These are phyloP conservation scores for Amaranthus hypochondriacus DNA, from an alignment of 148 eudicot genomes.

Conservation along the genomic window DNA sequence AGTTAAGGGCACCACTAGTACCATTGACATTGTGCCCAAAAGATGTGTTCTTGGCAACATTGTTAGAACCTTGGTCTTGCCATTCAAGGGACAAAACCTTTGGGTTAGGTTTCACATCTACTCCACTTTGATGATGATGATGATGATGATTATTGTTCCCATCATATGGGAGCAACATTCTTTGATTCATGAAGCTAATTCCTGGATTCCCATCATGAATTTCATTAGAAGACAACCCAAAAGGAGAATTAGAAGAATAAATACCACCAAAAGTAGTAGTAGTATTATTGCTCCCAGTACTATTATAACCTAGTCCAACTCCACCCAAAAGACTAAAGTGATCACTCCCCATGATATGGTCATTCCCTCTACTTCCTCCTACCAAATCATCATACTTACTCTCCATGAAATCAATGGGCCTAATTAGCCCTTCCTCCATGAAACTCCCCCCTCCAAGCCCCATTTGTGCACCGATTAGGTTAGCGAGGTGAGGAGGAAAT, in stretches of 20 bases:
- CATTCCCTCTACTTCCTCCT: slow-evolving; percentile 30
- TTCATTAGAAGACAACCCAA: slow-evolving; percentile 19
- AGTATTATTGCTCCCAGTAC: slow-evolving; percentile 17
- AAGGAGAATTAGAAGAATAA: slow-evolving; percentile 20
- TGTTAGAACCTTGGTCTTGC: slow-evolving; percentile 56
- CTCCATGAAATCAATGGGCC: slow-evolving; percentile 64
- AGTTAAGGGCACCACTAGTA: slow-evolving; percentile 23
- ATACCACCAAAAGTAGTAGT: slow-evolving; percentile 18
- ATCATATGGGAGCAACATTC: slow-evolving; percentile 38
- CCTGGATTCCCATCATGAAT: slow-evolving; percentile 23
- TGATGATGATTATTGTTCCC: slow-evolving; percentile 29
- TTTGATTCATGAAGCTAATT: slow-evolving; percentile 35
- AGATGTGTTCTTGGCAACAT: slow-evolving; percentile 30
- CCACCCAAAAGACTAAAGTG: slow-evolving; percentile 33
- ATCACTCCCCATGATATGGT: slow-evolving; percentile 29
- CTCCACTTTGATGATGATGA: slow-evolving; percentile 33
- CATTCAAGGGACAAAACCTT: slow-evolving; percentile 72
- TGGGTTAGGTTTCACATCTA: slow-evolving; percentile 78
- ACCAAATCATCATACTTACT: slow-evolving; percentile 41
- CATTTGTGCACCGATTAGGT: slow-evolving; percentile 34
- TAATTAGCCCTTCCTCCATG: slow-evolving; percentile 31
- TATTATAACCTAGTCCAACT: slow-evolving; percentile 19
- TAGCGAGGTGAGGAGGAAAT: slow-evolving; percentile 39
- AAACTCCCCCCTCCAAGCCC: slow-evolving; percentile 30
- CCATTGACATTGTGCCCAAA: slow-evolving; percentile 46